A percentile compares a stretch with the other conserved stretches of the same genome.
phyloP scores from a whole-genome alignment of 805 yeast species.

The Candida namnaoensis region DNA sequence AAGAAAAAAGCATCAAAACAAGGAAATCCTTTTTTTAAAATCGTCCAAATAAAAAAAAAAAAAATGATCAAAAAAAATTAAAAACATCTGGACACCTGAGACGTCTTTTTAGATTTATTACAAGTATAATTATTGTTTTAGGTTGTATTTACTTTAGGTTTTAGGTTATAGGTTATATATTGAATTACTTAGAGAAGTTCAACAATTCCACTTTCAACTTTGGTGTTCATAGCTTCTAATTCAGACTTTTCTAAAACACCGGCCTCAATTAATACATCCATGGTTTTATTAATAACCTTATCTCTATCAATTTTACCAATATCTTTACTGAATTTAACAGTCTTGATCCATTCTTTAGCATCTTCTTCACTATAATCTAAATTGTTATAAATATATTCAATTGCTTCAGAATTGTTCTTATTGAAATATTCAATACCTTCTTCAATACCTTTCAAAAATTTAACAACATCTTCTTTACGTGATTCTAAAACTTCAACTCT shows the following conservation, averaged over 20 bases:
- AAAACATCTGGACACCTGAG: no score
- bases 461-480: constrained; percentile 18
- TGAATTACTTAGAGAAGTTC: no score
- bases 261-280: constrained; percentile 49
- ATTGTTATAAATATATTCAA: constrained; percentile 51
- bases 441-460: constrained; percentile 47
- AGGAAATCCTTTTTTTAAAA: no score
- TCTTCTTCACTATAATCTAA: constrained; percentile 74
- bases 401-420: constrained; percentile 52
- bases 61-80: no score
- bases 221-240: neutral
- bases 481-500: constrained; percentile 27
- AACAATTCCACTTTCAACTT: neutral
- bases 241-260: constrained; percentile 31
- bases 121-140: no score
- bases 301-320: constrained; percentile 41
- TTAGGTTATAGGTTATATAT: no score
- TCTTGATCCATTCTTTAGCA: constrained; percentile 73
- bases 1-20: no score
- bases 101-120: no score
- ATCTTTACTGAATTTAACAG: constrained; percentile 51
- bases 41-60: no score
- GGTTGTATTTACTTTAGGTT: no score
- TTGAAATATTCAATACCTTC: constrained; percentile 64
- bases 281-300: constrained; percentile 45